Percentiles rank a stretch among this genome's conserved stretches.
Conservation (phyloP, 305 asterid genomes). For the Ilex paraguariensis region DNA sequence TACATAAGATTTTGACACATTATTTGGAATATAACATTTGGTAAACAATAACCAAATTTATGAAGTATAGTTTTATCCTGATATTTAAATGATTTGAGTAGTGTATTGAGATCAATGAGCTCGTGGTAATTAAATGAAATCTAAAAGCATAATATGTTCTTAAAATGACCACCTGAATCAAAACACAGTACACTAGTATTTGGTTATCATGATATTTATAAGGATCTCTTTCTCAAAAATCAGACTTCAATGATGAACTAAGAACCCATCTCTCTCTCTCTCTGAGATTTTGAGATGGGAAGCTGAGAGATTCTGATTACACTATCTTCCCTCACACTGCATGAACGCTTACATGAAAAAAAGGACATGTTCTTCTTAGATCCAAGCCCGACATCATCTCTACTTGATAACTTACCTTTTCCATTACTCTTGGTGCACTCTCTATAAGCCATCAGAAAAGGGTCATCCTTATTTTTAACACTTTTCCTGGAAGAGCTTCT, state of each 20-base stretch:
- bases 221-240: too few relatives aligned
- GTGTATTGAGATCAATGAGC: too few relatives aligned
- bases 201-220: too few relatives aligned
- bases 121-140: too few relatives aligned
- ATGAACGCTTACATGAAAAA: slow-evolving; percentile 47
- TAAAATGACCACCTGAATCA: too few relatives aligned
- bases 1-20: too few relatives aligned
- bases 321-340: slow-evolving; percentile 34
- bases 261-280: neutral
- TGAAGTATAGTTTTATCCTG: too few relatives aligned
- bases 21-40: too few relatives aligned
- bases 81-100: too few relatives aligned
- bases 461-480: slow-evolving; percentile 43
- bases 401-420: slow-evolving; percentile 21
- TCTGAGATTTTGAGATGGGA: slow-evolving; percentile 39
- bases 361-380: slow-evolving; percentile 31
- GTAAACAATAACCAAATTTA: too few relatives aligned
- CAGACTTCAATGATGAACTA: neutral
- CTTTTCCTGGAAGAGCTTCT: slow-evolving; percentile 36
- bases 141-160: too few relatives aligned
- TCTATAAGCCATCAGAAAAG: slow-evolving; percentile 52
- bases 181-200: too few relatives aligned
- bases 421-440: slow-evolving; percentile 58
- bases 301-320: slow-evolving; percentile 32
- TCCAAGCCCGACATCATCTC: slow-evolving; percentile 15